These are phyloP conservation scores for Taxillus chinensis DNA, from an alignment of 164 flowering plant genomes.

Conservation along the genomic window DNA sequence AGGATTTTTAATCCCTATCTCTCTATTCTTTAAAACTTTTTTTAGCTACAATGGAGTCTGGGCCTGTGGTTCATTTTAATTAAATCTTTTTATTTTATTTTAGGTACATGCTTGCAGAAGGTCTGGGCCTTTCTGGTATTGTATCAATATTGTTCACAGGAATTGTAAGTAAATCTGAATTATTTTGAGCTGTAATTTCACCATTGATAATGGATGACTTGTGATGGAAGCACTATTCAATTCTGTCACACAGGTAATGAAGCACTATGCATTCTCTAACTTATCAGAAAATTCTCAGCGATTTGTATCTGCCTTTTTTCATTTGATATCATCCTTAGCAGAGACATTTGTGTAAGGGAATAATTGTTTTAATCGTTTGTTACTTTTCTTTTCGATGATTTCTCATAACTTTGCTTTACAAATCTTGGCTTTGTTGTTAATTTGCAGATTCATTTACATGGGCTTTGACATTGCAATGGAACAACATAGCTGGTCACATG, in stretches of 20 bases:
- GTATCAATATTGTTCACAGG: slow-evolving; percentile 99
- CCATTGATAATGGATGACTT: background rate
- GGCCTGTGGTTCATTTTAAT: slow-evolving; percentile 2
- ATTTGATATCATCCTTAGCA: slow-evolving; percentile 93
- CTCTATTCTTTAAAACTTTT: slow-evolving; percentile 1
- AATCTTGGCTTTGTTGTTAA: slow-evolving; percentile 11
- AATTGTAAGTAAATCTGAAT: slow-evolving; percentile 55
- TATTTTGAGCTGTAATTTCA: slow-evolving; percentile 1
- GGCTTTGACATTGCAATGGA: slow-evolving; percentile 99
- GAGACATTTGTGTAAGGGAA: slow-evolving; percentile 89
- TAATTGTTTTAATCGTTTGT: background rate
- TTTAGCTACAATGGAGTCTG: slow-evolving; percentile 1
- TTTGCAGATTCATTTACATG: slow-evolving; percentile 93
- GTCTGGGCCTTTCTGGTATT: slow-evolving; percentile 96
- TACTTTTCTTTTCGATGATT: background rate
- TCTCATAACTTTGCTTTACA: background rate
- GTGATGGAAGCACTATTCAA: background rate
- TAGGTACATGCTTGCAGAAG: slow-evolving; percentile 99
- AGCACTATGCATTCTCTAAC: slow-evolving; percentile 87
- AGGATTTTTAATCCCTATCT: slow-evolving; percentile 18
- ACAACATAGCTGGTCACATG: slow-evolving; percentile 96
- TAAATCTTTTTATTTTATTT: slow-evolving; percentile 3
- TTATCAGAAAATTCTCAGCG: slow-evolving; percentile 84
- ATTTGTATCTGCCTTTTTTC: slow-evolving; percentile 92
- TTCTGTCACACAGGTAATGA: slow-evolving; percentile 73